A percentile compares a stretch with the other conserved stretches of the same genome.
phyloP scores from a whole-genome alignment of 1,284 basidiomycete genomes.

The Melanopsichium pennsylvanicum region DNA sequence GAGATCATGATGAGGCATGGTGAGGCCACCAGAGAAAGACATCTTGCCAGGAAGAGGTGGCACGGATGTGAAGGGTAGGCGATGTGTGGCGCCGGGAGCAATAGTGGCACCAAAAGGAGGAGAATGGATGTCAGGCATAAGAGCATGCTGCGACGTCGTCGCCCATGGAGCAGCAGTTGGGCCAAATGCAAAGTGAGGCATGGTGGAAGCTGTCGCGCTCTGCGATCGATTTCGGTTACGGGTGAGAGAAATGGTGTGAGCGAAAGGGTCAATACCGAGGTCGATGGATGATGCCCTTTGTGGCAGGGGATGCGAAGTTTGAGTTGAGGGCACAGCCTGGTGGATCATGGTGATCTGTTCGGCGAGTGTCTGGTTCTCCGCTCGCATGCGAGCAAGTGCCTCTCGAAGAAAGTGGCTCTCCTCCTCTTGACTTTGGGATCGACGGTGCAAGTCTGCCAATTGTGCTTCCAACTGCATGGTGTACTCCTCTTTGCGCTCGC shows the following conservation, averaged over 20 bases:
- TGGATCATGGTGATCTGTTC: constrained; percentile 36
- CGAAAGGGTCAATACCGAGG: constrained; percentile 24
- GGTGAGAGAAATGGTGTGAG: constrained; percentile 6
- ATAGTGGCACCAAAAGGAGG: constrained; percentile 19
- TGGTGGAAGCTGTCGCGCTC: constrained; percentile 21
- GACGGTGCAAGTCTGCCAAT: constrained; percentile 41
- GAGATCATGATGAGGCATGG: constrained; percentile 6
- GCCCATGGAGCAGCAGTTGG: constrained; percentile 20
- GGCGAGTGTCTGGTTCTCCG: constrained; percentile 36
- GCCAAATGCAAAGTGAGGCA: constrained; percentile 20
- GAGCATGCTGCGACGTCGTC: constrained; percentile 11
- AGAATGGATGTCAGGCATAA: constrained; percentile 7
- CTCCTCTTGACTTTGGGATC: constrained; percentile 42
- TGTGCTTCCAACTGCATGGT: constrained; percentile 48
- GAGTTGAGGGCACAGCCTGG: constrained; percentile 32
- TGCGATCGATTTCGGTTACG: constrained; percentile 34
- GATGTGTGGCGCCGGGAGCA: constrained; percentile 24
- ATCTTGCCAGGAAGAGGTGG: constrained; percentile 11
- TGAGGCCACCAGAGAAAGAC: constrained; percentile 11
- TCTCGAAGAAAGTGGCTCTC: constrained; percentile 40
- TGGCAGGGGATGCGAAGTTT: constrained; percentile 27
- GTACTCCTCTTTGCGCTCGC: constrained; percentile 49
- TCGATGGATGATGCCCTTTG: constrained; percentile 40
- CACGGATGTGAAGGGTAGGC: constrained; percentile 5
- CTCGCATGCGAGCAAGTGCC: constrained; percentile 39